phyloP scores from a whole-genome alignment of 176 grass and related monocot species.

The Oryza officinalis region DNA sequence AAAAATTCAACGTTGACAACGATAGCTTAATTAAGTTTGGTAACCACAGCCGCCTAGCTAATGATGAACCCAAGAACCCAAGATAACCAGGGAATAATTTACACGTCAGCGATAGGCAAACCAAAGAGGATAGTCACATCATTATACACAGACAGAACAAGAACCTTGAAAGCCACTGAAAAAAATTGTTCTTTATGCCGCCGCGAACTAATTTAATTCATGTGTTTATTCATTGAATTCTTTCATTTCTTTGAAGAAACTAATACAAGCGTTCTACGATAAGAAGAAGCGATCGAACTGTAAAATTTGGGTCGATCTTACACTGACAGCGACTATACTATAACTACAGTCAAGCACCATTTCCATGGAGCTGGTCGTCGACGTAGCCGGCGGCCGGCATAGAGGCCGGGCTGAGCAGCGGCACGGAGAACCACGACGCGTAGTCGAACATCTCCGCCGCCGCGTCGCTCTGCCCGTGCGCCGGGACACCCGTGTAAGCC shows the following conservation, averaged over 20 bases:
- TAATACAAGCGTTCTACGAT: not conserved
- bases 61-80: not conserved
- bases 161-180: not conserved
- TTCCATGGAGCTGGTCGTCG: constrained; percentile 18
- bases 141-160: not conserved
- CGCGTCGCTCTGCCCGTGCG: not conserved
- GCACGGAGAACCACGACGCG: constrained; percentile 51
- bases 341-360: constrained; percentile 3
- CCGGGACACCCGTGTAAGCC: not conserved
- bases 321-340: not conserved
- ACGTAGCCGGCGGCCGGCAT: constrained; percentile 32
- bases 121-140: not conserved
- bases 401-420: constrained; percentile 56
- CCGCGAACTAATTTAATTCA: not conserved
- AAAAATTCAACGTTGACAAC: not conserved
- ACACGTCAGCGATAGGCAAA: not conserved
- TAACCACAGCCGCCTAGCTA: not conserved
- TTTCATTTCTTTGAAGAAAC: too few species aligned
- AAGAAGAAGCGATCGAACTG: not conserved
- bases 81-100: constrained; percentile 1
- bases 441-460: constrained; percentile 34
- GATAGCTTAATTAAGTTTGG: not conserved
- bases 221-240: not conserved
- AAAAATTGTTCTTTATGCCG: not conserved
- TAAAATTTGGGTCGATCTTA: not conserved